A percentile compares a stretch with the other conserved stretches of the same genome.
Evolutionary conservation across 1,284 basidiomycete species (phyloP).

Genomic region (Marasmius fiardii): DNA sequence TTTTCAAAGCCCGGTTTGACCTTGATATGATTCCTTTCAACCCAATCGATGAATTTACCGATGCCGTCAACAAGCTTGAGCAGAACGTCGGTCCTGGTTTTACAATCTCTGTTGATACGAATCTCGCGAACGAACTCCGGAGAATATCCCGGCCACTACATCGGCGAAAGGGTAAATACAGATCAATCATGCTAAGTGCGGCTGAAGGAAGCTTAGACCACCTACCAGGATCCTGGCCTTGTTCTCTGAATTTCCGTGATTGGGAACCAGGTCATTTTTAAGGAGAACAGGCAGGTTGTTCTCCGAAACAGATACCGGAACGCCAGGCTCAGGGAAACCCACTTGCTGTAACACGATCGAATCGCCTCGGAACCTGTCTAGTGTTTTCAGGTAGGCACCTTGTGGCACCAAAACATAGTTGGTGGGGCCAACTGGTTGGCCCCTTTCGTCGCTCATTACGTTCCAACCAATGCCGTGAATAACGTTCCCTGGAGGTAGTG

Average conservation of each 20-base stretch:
- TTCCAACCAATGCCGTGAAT: not conserved
- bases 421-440: not conserved
- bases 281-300: conserved; percentile 13
- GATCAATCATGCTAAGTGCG: not conserved
- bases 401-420: conserved; percentile 10
- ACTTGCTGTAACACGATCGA: conserved; percentile 15
- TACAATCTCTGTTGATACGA: conserved; percentile 20
- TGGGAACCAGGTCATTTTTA: conserved; percentile 14
- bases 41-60: conserved; percentile 21
- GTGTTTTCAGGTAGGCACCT: not conserved
- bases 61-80: conserved; percentile 24
- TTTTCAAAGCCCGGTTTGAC: conserved; percentile 30
- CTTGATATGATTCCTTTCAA: conserved; percentile 23
- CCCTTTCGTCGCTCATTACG: not conserved
- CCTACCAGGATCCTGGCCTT: conserved; percentile 14
- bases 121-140: conserved; percentile 23
- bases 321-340: conserved; percentile 12
- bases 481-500: no score
- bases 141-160: conserved; percentile 34
- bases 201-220: not conserved
- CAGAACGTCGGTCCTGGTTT: conserved; percentile 20
- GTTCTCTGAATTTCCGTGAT: conserved; percentile 14
- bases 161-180: not conserved
- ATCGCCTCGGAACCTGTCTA: conserved; percentile 4
- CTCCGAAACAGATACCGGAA: conserved; percentile 9